phyloP scores from a whole-genome alignment of 257 asterid species.

The Plantago elongata region DNA sequence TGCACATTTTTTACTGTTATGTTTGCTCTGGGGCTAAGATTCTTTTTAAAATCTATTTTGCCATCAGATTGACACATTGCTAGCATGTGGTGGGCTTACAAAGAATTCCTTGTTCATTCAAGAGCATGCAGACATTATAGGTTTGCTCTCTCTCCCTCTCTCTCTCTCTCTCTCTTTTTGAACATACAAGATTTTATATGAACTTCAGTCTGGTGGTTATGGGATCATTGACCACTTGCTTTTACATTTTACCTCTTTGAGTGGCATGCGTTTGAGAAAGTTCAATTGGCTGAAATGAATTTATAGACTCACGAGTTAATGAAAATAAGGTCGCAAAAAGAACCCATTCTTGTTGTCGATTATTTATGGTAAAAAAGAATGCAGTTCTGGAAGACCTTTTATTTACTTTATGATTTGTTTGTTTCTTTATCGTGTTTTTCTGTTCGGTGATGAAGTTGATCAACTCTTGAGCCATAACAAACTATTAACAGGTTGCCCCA shows the following conservation, averaged over 20 bases:
- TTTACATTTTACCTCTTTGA: not conserved
- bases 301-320: not conserved
- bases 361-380: no score
- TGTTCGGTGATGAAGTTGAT: no score
- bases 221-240: no score
- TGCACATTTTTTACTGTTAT: conserved; percentile 6
- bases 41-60: conserved; percentile 10
- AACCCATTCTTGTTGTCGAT: no score
- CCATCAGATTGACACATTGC: conserved; percentile 79
- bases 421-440: conserved; percentile 3
- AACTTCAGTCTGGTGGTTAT: no score
- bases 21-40: conserved; percentile 2
- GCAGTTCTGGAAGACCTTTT: no score
- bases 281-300: not conserved
- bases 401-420: not conserved
- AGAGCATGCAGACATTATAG: conserved; percentile 90
- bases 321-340: no score
- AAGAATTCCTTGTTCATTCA: conserved; percentile 78
- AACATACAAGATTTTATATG: not conserved
- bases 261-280: not conserved
- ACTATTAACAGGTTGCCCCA: conserved; percentile 61
- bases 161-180: conserved; percentile 24
- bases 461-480: no score
- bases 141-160: conserved; percentile 38
- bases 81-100: conserved; percentile 92